phyloP scores from a whole-genome alignment of 2,329 filamentous ascomycete genomes.

The Cytospora paraplurivora region DNA sequence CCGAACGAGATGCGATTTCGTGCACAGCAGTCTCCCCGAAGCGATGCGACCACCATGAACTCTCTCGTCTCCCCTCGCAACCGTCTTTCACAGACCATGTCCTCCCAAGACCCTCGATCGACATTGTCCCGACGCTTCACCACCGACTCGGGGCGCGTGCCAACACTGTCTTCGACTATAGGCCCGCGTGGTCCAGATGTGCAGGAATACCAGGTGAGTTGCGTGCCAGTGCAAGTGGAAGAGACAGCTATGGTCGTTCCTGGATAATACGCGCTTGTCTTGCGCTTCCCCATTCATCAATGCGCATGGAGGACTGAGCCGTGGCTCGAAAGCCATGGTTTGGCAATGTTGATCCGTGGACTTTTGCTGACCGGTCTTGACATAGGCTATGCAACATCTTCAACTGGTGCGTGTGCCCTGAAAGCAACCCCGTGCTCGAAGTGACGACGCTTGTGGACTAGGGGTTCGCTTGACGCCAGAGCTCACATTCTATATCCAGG shows the following conservation, averaged over 20 bases:
- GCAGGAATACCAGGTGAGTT: constrained; percentile 45
- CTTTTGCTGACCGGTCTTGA: constrained; percentile 11
- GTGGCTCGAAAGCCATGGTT: neutral
- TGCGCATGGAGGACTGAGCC: constrained; percentile 13
- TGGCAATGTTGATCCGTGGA: neutral
- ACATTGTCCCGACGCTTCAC: constrained; percentile 90
- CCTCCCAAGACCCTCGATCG: constrained; percentile 69
- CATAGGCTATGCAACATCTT: constrained; percentile 69
- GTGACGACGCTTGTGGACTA: neutral
- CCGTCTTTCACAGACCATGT: constrained; percentile 60
- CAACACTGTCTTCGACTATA: constrained; percentile 69
- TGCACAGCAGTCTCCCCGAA: constrained; percentile 74
- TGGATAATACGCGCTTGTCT: constrained; percentile 8
- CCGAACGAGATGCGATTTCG: constrained; percentile 70
- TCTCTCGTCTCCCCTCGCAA: constrained; percentile 74
- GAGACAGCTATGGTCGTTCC: constrained; percentile 15
- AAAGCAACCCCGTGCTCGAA: neutral
- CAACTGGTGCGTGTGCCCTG: constrained; percentile 60
- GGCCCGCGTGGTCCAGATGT: constrained; percentile 51
- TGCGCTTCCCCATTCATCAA: constrained; percentile 22
- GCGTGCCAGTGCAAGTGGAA: constrained; percentile 1
- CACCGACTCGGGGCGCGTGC: constrained; percentile 82
- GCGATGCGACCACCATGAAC: constrained; percentile 74
- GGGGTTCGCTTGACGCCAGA: constrained; percentile 2
- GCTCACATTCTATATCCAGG: constrained; percentile 23